Conservation (phyloP, 2,329 filamentous ascomycete species). For the Mycosphaerella arachidis region DNA sequence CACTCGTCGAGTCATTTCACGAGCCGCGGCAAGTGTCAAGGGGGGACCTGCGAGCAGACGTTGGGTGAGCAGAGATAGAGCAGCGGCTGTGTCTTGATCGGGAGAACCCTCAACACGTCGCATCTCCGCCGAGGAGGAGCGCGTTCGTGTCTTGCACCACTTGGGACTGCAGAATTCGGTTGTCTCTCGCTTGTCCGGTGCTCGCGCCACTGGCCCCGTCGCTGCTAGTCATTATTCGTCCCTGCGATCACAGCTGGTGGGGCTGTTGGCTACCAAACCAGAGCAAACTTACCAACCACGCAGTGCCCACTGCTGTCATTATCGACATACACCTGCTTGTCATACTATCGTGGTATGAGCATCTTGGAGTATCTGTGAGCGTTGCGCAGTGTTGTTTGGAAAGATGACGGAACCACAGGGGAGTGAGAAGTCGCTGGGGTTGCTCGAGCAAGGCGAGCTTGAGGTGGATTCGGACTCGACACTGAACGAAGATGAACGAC, state of each 20-base stretch:
- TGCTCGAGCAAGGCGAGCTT: slow-evolving; percentile 21
- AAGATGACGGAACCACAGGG: slow-evolving; percentile 2
- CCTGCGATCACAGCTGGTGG: neutral
- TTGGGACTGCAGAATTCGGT: neutral
- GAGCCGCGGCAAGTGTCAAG: neutral
- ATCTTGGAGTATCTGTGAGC: neutral
- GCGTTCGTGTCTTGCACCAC: neutral
- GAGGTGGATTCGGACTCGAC: slow-evolving; percentile 18
- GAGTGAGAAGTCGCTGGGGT: slow-evolving; percentile 16
- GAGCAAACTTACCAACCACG: neutral
- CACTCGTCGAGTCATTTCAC: neutral
- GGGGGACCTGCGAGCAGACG: neutral
- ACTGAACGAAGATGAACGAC: slow-evolving; percentile 21
- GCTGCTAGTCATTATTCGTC: too few species aligned
- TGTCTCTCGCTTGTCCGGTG: neutral
- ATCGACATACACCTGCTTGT: neutral
- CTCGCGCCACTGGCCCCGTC: neutral
- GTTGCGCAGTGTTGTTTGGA: neutral
- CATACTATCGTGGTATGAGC: neutral
- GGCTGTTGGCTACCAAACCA: neutral
- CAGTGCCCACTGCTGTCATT: neutral
- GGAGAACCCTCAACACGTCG: neutral
- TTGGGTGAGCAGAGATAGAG: neutral
- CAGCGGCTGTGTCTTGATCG: neutral
- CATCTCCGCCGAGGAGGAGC: neutral